Base-by-base conservation (phyloP, 2,329 filamentous ascomycete genomes). In the Talaromyces sp. region DNA sequence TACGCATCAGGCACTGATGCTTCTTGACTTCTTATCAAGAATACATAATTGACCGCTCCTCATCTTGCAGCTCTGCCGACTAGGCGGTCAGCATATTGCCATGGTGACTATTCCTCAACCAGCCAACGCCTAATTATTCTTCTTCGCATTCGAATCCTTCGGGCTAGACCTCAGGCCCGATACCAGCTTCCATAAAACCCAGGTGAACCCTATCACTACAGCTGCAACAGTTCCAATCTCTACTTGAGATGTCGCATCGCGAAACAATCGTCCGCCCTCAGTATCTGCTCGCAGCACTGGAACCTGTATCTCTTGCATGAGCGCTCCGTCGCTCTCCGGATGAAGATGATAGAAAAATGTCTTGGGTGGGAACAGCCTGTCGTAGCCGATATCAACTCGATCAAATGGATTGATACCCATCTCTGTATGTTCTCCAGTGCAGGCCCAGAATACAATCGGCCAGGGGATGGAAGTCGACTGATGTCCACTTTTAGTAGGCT, bases 381-480 rank as follows among this genome's bases (percentile, higher is more conserved):
- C 94, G 75, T 93, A 97, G 0, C 93, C 93, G n/a, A 97, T 72
- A 72, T 92, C 87, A n/a, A 84, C 81, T 6, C 91, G 83, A 75
- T 97, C 93, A 76, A 98, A 98, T 0, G 94, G 94, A 72, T 90
- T 97, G 5, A 83, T 85, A 0, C 85, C 77, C 77, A 94, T 91
- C 71, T 91, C 89, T 0, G 83, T 83, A 0, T 85, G 76, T 39
- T 79, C 77, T 0, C 88, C 85, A 8, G 85, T 82, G 73, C 94
- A 98, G 0, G 93, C 92, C 93, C 93, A 97, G 81, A 97, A 97
- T 0, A 97, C 85, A 0, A 87, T 85, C 0, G 94, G 94, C 80
- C 90, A 93, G 0, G 94, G 91, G 0, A 95, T 76, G n/a, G 87
- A 79, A 0, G 88, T 76, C 4, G 82, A 69, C 2, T 79, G 75